Evolutionary conservation across 2,329 filamentous ascomycete species (phyloP), one percentile per base, ranked within the genome.

Genomic region (Elsinoe australis): DNA sequence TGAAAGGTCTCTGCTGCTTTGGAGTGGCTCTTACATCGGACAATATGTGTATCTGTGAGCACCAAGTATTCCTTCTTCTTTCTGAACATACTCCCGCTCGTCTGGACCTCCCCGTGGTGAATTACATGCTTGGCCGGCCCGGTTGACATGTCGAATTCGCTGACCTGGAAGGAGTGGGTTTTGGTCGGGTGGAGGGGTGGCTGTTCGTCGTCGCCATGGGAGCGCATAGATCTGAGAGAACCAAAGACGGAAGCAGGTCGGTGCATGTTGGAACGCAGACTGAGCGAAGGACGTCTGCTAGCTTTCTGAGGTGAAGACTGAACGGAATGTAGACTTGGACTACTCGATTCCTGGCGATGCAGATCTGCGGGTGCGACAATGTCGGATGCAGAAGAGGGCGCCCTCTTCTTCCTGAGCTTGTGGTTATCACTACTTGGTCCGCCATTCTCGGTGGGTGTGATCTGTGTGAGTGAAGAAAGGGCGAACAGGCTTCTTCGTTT

Each of bases 1-100:
- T 69, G 51, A 55, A 85, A 85, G 31, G 72, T 68, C 50, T 85
- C 82, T 21, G 74, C 70, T 9, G 82, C 82, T 60, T 82, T 82
- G 35, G 70, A 66, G 55, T 83, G 79, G 57, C 69, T 82, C 62
- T 85, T 83, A 68, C 82, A 85, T 9, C 82, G 74, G 48, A 85
- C 66, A 49, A 86, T 65, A 61, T 85, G 79, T 4, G 74, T 76
- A 54, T 85, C 82, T 5, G 81, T 86, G 54, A 86, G 67, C 10
- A 85, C 82, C 48, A 86, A 67, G 57, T 83, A 86, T 61, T 85
- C 81, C 63, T 75, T 82, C 67, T 81, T 83, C 66, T 83, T 84
- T 60, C 81, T 71, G 64, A 85, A 83, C 72, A 85, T 78, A 51
- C 78, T 76, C 49, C 76, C 80, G 41, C 78, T 79, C 9, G 79